Evolutionary conservation across 164 flowering plant species (phyloP).

Genomic region (Dillenia turbinata): DNA sequence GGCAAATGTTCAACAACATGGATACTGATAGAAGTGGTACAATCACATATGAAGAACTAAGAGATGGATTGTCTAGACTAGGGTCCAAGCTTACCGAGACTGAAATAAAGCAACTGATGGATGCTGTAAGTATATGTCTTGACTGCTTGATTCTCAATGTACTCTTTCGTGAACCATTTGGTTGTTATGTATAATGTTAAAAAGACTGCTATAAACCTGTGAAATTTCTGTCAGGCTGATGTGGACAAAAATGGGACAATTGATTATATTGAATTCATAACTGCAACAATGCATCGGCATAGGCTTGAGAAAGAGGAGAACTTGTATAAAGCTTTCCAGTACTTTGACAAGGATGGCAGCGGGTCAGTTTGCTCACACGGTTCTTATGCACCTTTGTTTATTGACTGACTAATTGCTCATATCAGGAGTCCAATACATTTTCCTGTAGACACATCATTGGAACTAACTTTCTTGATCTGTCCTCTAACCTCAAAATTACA

Average conservation of each 20-base stretch:
- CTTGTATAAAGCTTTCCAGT: conserved; percentile 63
- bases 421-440: no score
- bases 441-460: no score
- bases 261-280: conserved; percentile 79
- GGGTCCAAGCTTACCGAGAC: conserved; percentile 78
- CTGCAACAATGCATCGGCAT: conserved; percentile 93
- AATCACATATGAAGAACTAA: conserved; percentile 82
- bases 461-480: no score
- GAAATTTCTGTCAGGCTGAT: conserved; percentile 58
- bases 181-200: background rate
- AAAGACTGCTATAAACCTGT: background rate
- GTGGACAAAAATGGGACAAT: conserved; percentile 77
- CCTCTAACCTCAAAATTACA: no score
- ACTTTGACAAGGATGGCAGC: conserved; percentile 73
- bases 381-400: background rate
- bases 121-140: conserved; percentile 51
- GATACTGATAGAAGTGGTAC: conserved; percentile 90
- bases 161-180: background rate
- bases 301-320: conserved; percentile 77
- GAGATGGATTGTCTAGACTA: conserved; percentile 61
- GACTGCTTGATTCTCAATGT: background rate
- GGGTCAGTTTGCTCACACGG: conserved; percentile 47
- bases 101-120: conserved; percentile 83
- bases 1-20: conserved; percentile 84
- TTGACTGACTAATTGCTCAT: no score